Evolutionary conservation across 371 early-diverging fungal genomes (phyloP), one percentile per base, ranked within the genome.

Genomic region (Dichotomocladium elegans): DNA sequence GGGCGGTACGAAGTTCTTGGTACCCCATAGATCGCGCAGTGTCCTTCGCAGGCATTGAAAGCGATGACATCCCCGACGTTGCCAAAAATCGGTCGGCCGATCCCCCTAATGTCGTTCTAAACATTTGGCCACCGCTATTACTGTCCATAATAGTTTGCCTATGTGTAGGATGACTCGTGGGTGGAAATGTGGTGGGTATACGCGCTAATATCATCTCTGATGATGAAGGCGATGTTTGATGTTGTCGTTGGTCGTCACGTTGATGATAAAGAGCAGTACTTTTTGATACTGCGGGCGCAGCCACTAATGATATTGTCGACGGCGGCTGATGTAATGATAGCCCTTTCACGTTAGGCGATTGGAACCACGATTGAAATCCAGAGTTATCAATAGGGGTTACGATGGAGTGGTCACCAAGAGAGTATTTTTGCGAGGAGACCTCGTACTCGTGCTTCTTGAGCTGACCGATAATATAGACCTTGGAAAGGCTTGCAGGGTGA

Each of bases 21-120:
- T 46, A 3, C 53, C 28, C 37, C 56, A 61, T 40, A 57, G 62
- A 8, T 47, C 47, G 10, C 57, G 62, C n/a, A 61, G 28, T 7
- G 48, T 28, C 21, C 49, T 52, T 29, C 51, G 58, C 24, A n/a
- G 44, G 53, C 19, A 52, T 19, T 33, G 42, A 42, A 12, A 27
- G 22, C 2, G 31, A 47, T 34, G 49, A 30, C n/a, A n/a, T n/a
- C n/a, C n/a, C n/a, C n/a, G n/a, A n/a, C n/a, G n/a, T n/a, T n/a
- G n/a, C n/a, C n/a, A n/a, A n/a, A n/a, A n/a, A n/a, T n/a, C n/a
- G n/a, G n/a, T n/a, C n/a, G n/a, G n/a, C n/a, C n/a, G n/a, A n/a
- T n/a, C n/a, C n/a, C n/a, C n/a, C n/a, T n/a, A n/a, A n/a, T n/a
- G n/a, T n/a, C n/a, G n/a, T n/a, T n/a, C n/a, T n/a, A n/a, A n/a